These are phyloP conservation scores for Handroanthus guayacan DNA, from an alignment of 257 asterid species.

Conservation along the genomic window DNA sequence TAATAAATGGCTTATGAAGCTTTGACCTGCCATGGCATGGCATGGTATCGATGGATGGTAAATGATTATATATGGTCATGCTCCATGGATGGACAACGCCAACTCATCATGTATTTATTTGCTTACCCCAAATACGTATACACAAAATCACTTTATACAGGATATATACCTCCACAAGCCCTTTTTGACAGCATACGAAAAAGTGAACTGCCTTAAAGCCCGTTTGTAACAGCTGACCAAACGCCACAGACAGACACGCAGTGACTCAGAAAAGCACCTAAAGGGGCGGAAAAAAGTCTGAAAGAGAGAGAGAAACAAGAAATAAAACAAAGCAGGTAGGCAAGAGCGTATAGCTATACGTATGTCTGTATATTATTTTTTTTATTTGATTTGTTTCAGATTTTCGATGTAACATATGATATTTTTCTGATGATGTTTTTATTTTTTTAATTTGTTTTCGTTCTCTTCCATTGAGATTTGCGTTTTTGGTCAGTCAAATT, in stretches of 20 bases:
- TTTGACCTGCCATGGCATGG: constrained; percentile 36
- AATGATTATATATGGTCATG: constrained; percentile 31
- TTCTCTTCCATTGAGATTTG: constrained; percentile 49
- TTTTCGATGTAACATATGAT: constrained; percentile 37
- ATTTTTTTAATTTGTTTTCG: not conserved
- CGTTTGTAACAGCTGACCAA: constrained; percentile 26
- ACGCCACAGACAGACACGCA: constrained; percentile 12
- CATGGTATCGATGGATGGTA: constrained; percentile 41
- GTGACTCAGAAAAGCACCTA: constrained; percentile 8
- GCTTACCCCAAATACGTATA: constrained; percentile 15
- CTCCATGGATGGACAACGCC: constrained; percentile 47
- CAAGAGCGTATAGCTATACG: constrained; percentile 29
- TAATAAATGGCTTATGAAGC: constrained; percentile 20
- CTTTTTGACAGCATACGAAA: constrained; percentile 55
- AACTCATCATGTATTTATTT: constrained; percentile 42
- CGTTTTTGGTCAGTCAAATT: constrained; percentile 42
- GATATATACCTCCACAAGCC: constrained; percentile 8
- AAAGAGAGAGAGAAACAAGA: not conserved
- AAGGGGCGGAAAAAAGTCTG: not conserved
- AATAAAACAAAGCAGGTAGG: constrained; percentile 39
- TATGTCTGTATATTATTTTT: constrained; percentile 22
- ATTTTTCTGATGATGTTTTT: constrained; percentile 24
- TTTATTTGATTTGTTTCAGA: constrained; percentile 31
- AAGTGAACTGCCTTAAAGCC: constrained; percentile 35
- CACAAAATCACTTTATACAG: not conserved